Base-by-base conservation (phyloP, 371 early-diverging fungal genomes). In the Gilbertella persicaria region DNA sequence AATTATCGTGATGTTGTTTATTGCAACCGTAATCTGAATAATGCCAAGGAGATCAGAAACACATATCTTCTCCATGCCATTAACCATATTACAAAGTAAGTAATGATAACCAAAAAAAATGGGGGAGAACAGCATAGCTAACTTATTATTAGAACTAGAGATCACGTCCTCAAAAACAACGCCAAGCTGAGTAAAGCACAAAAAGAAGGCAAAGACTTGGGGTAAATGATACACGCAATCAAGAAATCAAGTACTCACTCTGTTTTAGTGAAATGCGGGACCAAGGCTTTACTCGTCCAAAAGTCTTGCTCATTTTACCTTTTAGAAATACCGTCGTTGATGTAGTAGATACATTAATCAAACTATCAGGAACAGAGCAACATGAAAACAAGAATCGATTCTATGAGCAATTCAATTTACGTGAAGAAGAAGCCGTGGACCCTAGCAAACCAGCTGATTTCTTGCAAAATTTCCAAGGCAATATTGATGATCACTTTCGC, bases 401-500 rank as follows among this genome's bases (percentile, higher is more conserved):
- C 67, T 67, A 73, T 42, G 84, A 87, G 21, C 91, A 95, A 67
- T 94, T 90, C 67, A 77, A 67, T 8, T 65, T 77, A 29, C 58
- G 71, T 19, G 71, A 68, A 43, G 82, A 86, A 29, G 86, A 82
- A 47, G 71, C 63, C 10, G 65, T 78, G 20, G 84, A 87, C 58
- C 60, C 80, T 9, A 76, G 71, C 47, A 93, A 93, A 55, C 93
- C 94, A 6, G 89, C 79, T 0, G 98, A 97, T 64, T 92, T 78
- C 61, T 68, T 84, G 50, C 75, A 75, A 28, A 92, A 88, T 8
- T 99, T 99, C 70, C 83, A 73, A 7, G 98, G 97, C 53, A 97
- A 97, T 69, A 89, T 92, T 54, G 98, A 97, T 59, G 99, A 99
- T 70, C 88, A 87, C 53, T 99, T 99, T 74, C 83, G 94, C n/a